These are phyloP conservation scores for Nicotiana tomentosiformis DNA, from an alignment of 257 asterid genomes.

Conservation along the genomic window DNA sequence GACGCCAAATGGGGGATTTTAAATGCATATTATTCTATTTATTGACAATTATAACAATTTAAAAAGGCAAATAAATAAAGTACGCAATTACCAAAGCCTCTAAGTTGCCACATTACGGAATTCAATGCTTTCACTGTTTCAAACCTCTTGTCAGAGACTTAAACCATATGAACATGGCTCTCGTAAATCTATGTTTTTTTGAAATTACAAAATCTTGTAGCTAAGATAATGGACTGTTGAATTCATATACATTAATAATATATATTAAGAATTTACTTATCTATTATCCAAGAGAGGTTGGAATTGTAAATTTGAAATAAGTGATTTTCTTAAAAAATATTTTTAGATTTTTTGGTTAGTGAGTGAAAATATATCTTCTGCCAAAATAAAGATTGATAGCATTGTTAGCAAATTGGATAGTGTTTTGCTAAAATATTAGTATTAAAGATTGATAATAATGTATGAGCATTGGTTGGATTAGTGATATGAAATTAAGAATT, in stretches of 20 bases:
- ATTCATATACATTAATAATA: neutral
- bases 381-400: no score
- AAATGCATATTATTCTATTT: slow-evolving; percentile 9
- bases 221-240: neutral
- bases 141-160: neutral
- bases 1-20: slow-evolving; percentile 22
- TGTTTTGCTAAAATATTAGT: no score
- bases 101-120: slow-evolving; percentile 18
- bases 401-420: neutral
- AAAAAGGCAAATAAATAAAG: neutral
- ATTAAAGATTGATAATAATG: no score
- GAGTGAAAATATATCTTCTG: no score
- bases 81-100: slow-evolving; percentile 10
- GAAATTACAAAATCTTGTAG: neutral
- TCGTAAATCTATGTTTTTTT: slow-evolving; percentile 1
- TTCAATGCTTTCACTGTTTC: slow-evolving; percentile 5
- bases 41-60: neutral
- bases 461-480: no score
- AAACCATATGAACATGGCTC: neutral
- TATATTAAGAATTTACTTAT: neutral
- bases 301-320: neutral
- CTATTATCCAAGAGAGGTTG: neutral
- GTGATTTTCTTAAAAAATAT: neutral
- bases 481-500: no score
- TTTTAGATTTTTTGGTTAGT: no score